Evolutionary conservation across 2,329 filamentous ascomycete genomes (phyloP), one percentile per base, ranked within the genome.

Genomic region (Purpureocillium lavendulum): DNA sequence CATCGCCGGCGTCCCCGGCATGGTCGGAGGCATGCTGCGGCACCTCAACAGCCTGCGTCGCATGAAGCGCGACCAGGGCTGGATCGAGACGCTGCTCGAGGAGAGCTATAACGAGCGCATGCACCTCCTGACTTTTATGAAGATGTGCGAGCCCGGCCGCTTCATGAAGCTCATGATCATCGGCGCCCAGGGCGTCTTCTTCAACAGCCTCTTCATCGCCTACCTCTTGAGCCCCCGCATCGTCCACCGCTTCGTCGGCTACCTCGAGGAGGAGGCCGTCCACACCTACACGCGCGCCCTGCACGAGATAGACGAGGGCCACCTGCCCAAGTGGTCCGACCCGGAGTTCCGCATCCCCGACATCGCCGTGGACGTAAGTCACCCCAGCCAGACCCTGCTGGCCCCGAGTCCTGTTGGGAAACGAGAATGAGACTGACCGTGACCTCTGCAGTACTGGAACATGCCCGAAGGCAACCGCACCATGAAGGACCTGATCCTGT

Each of bases 221-320:
- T 97, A 97, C 64, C 79, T 98, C 28, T 55, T 95, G 44, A 87
- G 83, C 2, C 90, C 92, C 7, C 80, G 82, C 45, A 90, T 87
- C 46, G 90, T 86, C 55, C 92, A 98, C 62, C 83, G 92, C 33
- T 97, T 98, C 61, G 89, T 97, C 39, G 92, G 89, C 2, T 97
- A 97, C 53, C 78, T 98, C 11, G 92, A 98, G 62, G 92, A 98
- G 60, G 92, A 98, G 62, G 92, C 92, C 8, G 90, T 97, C 2
- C 76, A 94, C 56, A 98, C 92, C 0, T 98, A 98, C 67, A 92
- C 87, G 1, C 80, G 88, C 36, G 86, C 87, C 44, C 84, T 97
- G 52, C 71, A 80, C 49, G 92, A 97, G 55, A 75, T 98, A 17
- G 89, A 97, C 42, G 72, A 75, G 3, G 90, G 90, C n/a, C 75